Evolutionary conservation across 805 yeast species (phyloP).

Genomic region (Cyberlindnera petersonii): DNA sequence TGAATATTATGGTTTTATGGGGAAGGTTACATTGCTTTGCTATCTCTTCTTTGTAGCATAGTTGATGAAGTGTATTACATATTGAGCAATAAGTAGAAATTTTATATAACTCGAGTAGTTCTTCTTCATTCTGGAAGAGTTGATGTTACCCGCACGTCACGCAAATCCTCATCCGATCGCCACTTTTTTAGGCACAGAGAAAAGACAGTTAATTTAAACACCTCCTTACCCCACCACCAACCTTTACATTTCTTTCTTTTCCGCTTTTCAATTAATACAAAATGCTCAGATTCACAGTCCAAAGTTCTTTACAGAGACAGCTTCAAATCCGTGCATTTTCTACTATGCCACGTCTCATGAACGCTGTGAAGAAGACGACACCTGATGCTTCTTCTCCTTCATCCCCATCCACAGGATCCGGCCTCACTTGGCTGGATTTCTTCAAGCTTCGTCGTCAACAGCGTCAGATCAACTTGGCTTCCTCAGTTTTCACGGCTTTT

Average conservation of each 20-base stretch:
- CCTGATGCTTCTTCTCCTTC: conserved; percentile 1
- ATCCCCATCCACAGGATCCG: conserved; percentile 1
- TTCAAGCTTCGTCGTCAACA: conserved; percentile 72
- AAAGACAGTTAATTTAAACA: too few species aligned
- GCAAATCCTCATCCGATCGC: too few species aligned
- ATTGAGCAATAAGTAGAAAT: too few species aligned
- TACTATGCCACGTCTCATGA: conserved; percentile 3
- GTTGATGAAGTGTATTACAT: too few species aligned
- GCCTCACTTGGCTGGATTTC: conserved; percentile 70
- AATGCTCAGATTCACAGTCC: conserved; percentile 11
- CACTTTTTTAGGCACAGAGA: too few species aligned
- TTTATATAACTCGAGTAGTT: too few species aligned
- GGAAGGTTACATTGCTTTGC: too few species aligned
- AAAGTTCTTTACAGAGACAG: conserved; percentile 16
- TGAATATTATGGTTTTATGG: background rate
- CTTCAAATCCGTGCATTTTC: conserved; percentile 14
- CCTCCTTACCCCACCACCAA: too few species aligned
- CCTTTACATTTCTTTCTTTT: too few species aligned
- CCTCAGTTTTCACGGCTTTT: conserved; percentile 66
- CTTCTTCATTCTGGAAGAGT: too few species aligned
- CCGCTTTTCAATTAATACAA: too few species aligned
- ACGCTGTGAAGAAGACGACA: conserved; percentile 2
- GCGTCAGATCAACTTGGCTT: conserved; percentile 60
- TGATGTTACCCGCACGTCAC: too few species aligned
- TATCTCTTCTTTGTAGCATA: background rate